These are phyloP conservation scores for Mycena vulgaris DNA, from an alignment of 768 basidiomycete genomes.

Conservation along the genomic window DNA sequence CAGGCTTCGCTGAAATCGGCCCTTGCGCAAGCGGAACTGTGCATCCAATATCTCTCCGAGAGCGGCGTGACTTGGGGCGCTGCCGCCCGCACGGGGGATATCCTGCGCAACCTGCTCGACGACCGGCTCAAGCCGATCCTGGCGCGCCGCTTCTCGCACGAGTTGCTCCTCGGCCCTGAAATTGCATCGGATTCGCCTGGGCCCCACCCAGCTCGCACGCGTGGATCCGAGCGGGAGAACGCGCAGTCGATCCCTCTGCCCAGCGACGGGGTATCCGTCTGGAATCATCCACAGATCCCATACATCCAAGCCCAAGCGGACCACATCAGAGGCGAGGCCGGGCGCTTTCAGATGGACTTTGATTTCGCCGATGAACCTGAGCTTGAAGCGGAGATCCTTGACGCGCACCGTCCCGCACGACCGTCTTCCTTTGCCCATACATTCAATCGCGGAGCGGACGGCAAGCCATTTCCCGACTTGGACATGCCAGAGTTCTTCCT, in stretches of 20 bases:
- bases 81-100: slow-evolving; percentile 14
- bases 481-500: background rate
- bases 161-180: background rate
- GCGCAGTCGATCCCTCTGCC: too few species aligned
- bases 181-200: background rate
- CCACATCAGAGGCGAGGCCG: too few species aligned
- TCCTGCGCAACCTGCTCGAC: slow-evolving; percentile 10
- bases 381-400: too few species aligned
- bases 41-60: slow-evolving; percentile 22
- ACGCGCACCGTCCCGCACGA: too few species aligned
- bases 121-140: slow-evolving; percentile 21
- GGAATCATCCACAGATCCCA: too few species aligned
- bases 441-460: background rate
- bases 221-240: too few species aligned
- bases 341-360: too few species aligned
- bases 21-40: slow-evolving; percentile 27
- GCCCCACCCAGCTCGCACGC: background rate
- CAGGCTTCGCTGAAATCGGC: slow-evolving; percentile 27
- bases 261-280: too few species aligned
- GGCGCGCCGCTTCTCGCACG: slow-evolving; percentile 5
- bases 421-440: too few species aligned
- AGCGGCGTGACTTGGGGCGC: slow-evolving; percentile 12
- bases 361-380: too few species aligned
- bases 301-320: too few species aligned
- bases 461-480: background rate